Conservation (phyloP, 2,329 filamentous ascomycete genomes). For the Diplocarpon rosae region DNA sequence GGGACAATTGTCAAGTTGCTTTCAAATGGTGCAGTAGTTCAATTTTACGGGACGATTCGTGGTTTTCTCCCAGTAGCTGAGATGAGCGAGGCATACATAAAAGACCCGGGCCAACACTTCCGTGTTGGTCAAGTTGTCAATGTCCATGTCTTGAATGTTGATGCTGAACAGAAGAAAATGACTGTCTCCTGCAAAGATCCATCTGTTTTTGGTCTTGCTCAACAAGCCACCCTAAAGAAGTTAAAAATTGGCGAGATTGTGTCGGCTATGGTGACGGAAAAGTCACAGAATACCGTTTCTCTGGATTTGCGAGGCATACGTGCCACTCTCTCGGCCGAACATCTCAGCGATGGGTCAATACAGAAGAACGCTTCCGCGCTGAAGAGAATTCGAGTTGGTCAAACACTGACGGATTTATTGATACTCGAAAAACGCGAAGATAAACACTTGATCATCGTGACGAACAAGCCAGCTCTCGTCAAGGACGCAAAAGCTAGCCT, state of each 20-base stretch:
- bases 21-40: conserved; percentile 70
- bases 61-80: conserved; percentile 89
- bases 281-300: conserved; percentile 63
- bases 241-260: conserved; percentile 66
- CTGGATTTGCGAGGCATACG: conserved; percentile 71
- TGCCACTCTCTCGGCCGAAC: conserved; percentile 63
- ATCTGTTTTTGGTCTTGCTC: conserved; percentile 60
- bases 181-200: conserved; percentile 91
- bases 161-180: conserved; percentile 59
- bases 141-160: conserved; percentile 75
- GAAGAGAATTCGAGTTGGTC: conserved; percentile 74
- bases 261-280: conserved; percentile 69
- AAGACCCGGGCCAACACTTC: conserved; percentile 83
- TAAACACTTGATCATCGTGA: conserved; percentile 64
- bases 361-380: conserved; percentile 68
- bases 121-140: conserved; percentile 81
- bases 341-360: conserved; percentile 74
- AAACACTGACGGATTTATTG: conserved; percentile 70
- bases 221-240: conserved; percentile 65
- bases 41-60: conserved; percentile 76
- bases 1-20: conserved; percentile 81
- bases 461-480: conserved; percentile 73
- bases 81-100: conserved; percentile 96
- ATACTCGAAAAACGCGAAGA: conserved; percentile 77
- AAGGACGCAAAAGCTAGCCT: conserved; percentile 61